Evolutionary conservation across 2,329 filamentous ascomycete genomes (phyloP).

Genomic region (Fusarium acutatum): DNA sequence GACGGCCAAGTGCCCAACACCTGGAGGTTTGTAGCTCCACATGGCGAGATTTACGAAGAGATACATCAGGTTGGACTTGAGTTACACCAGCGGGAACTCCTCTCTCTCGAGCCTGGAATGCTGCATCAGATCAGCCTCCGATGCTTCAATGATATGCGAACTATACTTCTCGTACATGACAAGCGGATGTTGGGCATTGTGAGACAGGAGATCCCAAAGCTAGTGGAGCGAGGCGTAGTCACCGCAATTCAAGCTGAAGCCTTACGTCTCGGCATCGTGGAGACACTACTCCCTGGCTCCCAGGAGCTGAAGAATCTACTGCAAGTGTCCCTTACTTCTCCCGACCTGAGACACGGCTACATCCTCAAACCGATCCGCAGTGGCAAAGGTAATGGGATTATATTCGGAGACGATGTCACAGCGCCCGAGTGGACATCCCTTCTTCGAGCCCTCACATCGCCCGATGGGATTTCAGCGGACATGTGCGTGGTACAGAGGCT

Average conservation of each 20-base stretch:
- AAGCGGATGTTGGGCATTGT: constrained; percentile 54
- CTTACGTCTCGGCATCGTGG: constrained; percentile 43
- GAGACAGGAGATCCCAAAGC: constrained; percentile 43
- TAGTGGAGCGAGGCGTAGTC: constrained; percentile 41
- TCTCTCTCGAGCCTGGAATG: constrained; percentile 43
- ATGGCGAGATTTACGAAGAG: constrained; percentile 44
- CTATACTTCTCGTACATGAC: constrained; percentile 52
- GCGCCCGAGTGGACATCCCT: constrained; percentile 41
- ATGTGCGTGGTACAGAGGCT: constrained; percentile 44
- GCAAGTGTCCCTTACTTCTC: constrained; percentile 10
- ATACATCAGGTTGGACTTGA: constrained; percentile 51
- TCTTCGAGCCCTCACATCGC: constrained; percentile 27
- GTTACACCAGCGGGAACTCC: constrained; percentile 50
- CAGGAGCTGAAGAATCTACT: constrained; percentile 34
- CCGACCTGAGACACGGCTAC: constrained; percentile 39
- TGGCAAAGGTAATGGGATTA: constrained; percentile 51
- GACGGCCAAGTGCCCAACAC: neutral
- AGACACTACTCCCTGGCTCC: constrained; percentile 48
- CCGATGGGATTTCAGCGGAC: neutral
- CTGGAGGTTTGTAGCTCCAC: constrained; percentile 14
- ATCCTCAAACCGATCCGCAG: constrained; percentile 51
- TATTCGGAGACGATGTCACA: constrained; percentile 50
- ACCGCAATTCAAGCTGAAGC: constrained; percentile 38
- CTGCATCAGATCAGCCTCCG: constrained; percentile 48
- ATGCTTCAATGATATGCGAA: constrained; percentile 53